These are phyloP conservation scores for Dorcoceras hygrometricum DNA, from an alignment of 257 asterid species.

Conservation along the genomic window DNA sequence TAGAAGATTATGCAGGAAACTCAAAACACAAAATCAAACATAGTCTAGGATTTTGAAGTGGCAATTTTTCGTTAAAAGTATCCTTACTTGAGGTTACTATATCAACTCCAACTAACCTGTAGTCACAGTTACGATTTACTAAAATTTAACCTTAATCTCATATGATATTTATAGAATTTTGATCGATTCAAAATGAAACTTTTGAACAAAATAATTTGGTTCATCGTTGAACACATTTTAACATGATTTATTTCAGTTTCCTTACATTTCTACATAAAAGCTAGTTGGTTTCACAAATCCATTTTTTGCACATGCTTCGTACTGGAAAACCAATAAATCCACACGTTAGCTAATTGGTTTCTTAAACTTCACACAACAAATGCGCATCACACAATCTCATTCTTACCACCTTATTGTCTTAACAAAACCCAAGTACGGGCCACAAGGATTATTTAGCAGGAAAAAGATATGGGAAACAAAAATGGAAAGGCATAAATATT, in stretches of 20 bases:
- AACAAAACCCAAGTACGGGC: background rate
- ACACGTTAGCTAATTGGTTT: background rate
- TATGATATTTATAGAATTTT: too few relatives aligned
- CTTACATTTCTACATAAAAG: background rate
- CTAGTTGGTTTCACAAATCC: background rate
- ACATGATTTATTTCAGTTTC: background rate
- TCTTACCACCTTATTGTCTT: background rate
- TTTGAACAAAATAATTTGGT: background rate
- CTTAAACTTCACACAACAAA: background rate
- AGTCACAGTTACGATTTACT: too few relatives aligned
- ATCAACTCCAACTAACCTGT: background rate
- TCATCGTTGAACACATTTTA: background rate
- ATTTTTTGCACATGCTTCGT: too few relatives aligned
- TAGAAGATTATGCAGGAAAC: background rate
- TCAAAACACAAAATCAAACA: background rate
- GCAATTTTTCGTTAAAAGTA: background rate
- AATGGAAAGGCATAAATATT: conserved; percentile 4
- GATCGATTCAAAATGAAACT: background rate
- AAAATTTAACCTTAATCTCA: background rate
- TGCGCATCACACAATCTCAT: background rate
- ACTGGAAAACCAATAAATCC: background rate
- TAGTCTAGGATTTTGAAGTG: background rate
- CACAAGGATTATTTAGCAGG: background rate
- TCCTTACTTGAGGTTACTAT: too few relatives aligned
- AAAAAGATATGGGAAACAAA: background rate